These are phyloP conservation scores for Przewalskia tangutica DNA, from an alignment of 257 asterid genomes.

Conservation along the genomic window DNA sequence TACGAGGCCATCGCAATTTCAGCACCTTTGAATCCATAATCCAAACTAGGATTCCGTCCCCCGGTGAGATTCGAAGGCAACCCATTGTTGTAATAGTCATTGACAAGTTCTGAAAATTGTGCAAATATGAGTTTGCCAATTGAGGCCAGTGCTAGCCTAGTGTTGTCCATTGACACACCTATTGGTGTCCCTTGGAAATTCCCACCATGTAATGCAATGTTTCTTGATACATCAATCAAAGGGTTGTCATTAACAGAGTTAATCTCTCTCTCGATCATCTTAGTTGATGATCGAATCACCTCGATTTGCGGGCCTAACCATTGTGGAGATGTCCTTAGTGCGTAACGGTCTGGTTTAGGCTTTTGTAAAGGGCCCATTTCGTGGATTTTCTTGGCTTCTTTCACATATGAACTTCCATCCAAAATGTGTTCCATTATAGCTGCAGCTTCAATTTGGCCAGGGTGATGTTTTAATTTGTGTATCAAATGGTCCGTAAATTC, in stretches of 20 bases:
- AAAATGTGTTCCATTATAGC: constrained; percentile 27
- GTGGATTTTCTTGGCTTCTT: constrained; percentile 15
- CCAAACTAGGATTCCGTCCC: constrained; percentile 19
- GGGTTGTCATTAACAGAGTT: constrained; percentile 27
- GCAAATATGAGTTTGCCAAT: constrained; percentile 22
- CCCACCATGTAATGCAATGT: constrained; percentile 24
- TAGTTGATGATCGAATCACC: constrained; percentile 17
- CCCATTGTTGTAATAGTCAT: constrained; percentile 25
- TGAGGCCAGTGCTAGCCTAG: constrained; percentile 17
- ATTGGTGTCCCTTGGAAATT: constrained; percentile 28
- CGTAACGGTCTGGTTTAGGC: constrained; percentile 23
- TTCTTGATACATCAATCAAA: constrained; percentile 21
- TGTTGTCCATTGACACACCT: constrained; percentile 23
- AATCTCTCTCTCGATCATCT: constrained; percentile 19
- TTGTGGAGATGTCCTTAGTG: constrained; percentile 25
- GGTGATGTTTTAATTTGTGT: constrained; percentile 21
- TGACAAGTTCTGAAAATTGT: constrained; percentile 20
- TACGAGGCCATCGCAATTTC: constrained; percentile 24
- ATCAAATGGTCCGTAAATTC: constrained; percentile 24
- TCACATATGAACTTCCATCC: constrained; percentile 21
- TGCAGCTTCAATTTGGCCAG: constrained; percentile 25
- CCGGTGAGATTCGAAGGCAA: constrained; percentile 21
- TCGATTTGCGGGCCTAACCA: constrained; percentile 26
- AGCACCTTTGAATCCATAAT: constrained; percentile 25
- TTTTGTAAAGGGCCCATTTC: constrained; percentile 17